A percentile compares a stretch with the other conserved stretches of the same genome.
phyloP scores from a whole-genome alignment of 345 rosid genomes.

The Hypericum androsaemum region DNA sequence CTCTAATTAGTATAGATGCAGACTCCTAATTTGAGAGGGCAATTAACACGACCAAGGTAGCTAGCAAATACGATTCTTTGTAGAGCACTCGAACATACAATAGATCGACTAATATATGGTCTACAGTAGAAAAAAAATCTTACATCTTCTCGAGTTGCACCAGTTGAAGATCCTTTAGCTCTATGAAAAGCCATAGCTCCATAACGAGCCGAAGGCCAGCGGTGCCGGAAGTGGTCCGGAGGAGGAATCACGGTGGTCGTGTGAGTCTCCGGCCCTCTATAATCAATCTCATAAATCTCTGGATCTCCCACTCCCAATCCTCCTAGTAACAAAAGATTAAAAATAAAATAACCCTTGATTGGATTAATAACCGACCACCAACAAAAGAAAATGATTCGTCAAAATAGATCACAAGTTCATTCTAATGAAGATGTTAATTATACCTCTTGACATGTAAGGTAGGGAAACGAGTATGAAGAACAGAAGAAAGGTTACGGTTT shows the following conservation, averaged over 20 bases:
- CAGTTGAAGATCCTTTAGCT: constrained; percentile 8
- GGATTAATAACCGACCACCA: background rate
- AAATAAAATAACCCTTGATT: background rate
- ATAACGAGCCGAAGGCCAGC: constrained; percentile 15
- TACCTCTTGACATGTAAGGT: constrained; percentile 22
- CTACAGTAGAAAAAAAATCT: background rate
- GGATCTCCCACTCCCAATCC: constrained; percentile 10
- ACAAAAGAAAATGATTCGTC: background rate
- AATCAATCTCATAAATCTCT: constrained; percentile 34
- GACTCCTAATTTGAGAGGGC: no score
- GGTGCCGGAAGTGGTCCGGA: constrained; percentile 26
- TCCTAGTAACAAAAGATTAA: background rate
- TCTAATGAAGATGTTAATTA: no score
- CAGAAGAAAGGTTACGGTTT: constrained; percentile 13
- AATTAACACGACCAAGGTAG: no score
- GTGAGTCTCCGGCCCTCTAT: constrained; percentile 50
- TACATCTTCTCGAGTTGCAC: constrained; percentile 9
- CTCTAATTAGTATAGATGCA: no score
- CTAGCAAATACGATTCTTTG: no score
- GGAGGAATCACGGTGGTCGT: constrained; percentile 28
- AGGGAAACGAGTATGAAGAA: constrained; percentile 19
- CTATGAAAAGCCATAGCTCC: background rate
- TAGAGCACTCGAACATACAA: no score
- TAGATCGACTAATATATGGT: no score
- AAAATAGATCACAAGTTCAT: background rate